Conservation (phyloP, 805 yeast species). For the Lipomyces oligophaga region DNA sequence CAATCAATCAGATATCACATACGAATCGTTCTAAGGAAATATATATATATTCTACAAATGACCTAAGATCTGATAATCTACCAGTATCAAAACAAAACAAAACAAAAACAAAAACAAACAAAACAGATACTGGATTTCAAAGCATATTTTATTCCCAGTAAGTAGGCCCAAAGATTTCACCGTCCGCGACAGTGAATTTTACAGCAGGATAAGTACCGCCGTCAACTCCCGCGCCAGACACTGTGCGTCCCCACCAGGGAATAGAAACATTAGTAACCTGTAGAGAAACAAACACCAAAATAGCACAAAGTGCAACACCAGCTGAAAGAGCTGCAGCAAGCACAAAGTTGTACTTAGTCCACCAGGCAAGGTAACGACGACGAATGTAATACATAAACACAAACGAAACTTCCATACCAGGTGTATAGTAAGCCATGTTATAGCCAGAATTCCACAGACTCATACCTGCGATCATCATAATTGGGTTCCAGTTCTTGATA, state of each 20-base stretch:
- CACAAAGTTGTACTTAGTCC: constrained; percentile 50
- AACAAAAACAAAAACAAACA: too few relatives aligned
- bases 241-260: constrained; percentile 65
- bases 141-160: constrained; percentile 26
- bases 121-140: too few relatives aligned
- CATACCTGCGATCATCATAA: constrained; percentile 12
- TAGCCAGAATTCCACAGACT: constrained; percentile 14
- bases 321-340: constrained; percentile 55
- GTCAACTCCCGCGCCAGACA: constrained; percentile 30
- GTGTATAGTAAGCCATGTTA: constrained; percentile 19
- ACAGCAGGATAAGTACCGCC: constrained; percentile 20
- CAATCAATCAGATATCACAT: too few relatives aligned
- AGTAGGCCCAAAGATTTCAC: constrained; percentile 35
- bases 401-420: constrained; percentile 24
- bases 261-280: constrained; percentile 44
- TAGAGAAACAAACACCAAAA: constrained; percentile 54
- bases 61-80: too few relatives aligned
- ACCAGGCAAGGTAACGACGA: constrained; percentile 51
- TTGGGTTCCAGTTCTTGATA: constrained; percentile 17
- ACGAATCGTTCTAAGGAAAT: too few relatives aligned
- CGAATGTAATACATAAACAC: constrained; percentile 46
- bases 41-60: too few relatives aligned
- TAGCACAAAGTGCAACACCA: constrained; percentile 58
- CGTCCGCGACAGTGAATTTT: constrained; percentile 26
- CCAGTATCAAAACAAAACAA: too few relatives aligned